Conservation (phyloP, 306 rosid species). For the Adenanthera pavonina region DNA sequence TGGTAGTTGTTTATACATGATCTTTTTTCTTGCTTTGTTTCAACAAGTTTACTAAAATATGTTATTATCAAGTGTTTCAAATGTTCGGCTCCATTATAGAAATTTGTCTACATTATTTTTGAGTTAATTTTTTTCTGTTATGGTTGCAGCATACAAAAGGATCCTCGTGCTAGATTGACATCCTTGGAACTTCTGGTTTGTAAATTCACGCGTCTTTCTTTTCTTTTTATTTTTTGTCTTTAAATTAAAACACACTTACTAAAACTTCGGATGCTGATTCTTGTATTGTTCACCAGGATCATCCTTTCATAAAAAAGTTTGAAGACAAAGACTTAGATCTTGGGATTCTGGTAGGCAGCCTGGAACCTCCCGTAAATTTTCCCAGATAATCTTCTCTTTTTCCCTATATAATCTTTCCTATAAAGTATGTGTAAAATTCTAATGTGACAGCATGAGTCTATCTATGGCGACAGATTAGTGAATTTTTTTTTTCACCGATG, state of each 20-base stretch:
- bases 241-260: not conserved
- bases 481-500: constrained; percentile 38
- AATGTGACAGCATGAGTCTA: constrained; percentile 37
- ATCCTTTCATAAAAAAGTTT: constrained; percentile 95
- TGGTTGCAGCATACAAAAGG: constrained; percentile 86
- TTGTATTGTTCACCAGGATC: constrained; percentile 59
- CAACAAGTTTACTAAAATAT: constrained; percentile 4
- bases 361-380: constrained; percentile 94
- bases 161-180: constrained; percentile 73
- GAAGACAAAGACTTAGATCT: constrained; percentile 95
- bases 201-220: constrained; percentile 19
- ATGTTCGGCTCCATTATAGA: not conserved
- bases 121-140: constrained; percentile 36
- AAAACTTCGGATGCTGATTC: constrained; percentile 21
- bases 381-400: constrained; percentile 54
- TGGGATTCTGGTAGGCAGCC: constrained; percentile 82
- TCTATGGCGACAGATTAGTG: constrained; percentile 42
- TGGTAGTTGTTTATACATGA: constrained; percentile 58
- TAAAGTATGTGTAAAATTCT: constrained; percentile 44
- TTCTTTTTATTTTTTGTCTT: not conserved
- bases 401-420: constrained; percentile 59
- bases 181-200: constrained; percentile 94
- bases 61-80: constrained; percentile 16
- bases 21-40: constrained; percentile 12
- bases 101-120: constrained; percentile 8